Evolutionary conservation across 73 alveolate species (phyloP), one percentile per base, ranked within the genome.

Genomic region (Uronychia setigera): DNA sequence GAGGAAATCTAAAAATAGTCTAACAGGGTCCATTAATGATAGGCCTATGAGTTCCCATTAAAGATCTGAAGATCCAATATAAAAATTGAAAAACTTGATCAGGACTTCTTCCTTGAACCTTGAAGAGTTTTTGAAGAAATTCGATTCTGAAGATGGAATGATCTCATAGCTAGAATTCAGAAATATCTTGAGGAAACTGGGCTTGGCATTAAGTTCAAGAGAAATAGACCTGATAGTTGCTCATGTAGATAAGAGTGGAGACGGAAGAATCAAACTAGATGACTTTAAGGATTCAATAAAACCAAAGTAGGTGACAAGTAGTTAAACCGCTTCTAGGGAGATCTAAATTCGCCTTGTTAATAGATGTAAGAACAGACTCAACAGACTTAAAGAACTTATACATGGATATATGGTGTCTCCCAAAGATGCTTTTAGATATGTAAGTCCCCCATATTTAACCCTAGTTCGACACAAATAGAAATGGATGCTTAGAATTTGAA

Each of bases 111-210:
- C 85, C 74, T 35, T 31, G 77, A 59, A 86, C 29, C 28, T 92
- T 25, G 92, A 78, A 80, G 88, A 92, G 60, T 32, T 94, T 32
- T 93, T 96, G 58, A 87, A 77, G 58, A 82, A 91, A 30, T 87
- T 84, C 46, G 99, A 96, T 88, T 58, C 81, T 29, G 98, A 94
- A 79, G 84, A 92, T 80, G 98, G 98, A 30, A 59, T 59, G 14
- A 85, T 96, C 0, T 89, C 98, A 0, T 79, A 84, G 29, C 58
- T 94, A 26, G 98, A 96, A 67, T 94, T 96, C 84, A 94, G 99
- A 87, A 78, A 92, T n/a, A 98, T 96, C n/a, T 84, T 96, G 31
- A 81, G 97, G 80, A 87, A 79, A 32, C 94, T 96, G 35, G 85
- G 87, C 80, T 79, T 96, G 59, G 98, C 97, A 1, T 84, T 96